Percentiles rank a stretch among this genome's conserved stretches.
Conservation (phyloP, 2,329 filamentous ascomycete genomes). For the Sporothrix brunneoviolacea region DNA sequence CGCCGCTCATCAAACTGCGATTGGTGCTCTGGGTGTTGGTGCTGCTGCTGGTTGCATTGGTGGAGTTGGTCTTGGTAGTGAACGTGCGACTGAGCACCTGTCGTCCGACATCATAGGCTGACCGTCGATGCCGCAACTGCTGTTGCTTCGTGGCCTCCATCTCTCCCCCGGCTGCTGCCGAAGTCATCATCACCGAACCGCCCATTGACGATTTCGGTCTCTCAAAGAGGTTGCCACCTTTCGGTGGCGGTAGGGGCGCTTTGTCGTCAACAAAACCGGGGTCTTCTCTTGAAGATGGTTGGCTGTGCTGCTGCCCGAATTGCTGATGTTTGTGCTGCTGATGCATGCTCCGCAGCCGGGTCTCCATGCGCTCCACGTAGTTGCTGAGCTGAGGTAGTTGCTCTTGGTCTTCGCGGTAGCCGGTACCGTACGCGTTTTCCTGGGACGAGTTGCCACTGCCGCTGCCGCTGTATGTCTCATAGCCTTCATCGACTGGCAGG, state of each 20-base stretch:
- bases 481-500: constrained; percentile 50
- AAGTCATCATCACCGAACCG: constrained; percentile 31
- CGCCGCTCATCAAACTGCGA: constrained; percentile 87
- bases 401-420: constrained; percentile 40
- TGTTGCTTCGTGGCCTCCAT: constrained; percentile 26
- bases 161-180: constrained; percentile 22
- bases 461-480: constrained; percentile 49
- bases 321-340: constrained; percentile 38
- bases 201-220: constrained; percentile 55
- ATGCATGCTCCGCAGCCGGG: constrained; percentile 66
- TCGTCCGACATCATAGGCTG: constrained; percentile 69
- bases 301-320: too few species aligned
- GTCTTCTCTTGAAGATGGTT: constrained; percentile 8
- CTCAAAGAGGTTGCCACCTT: constrained; percentile 31
- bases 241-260: constrained; percentile 50
- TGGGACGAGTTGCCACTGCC: constrained; percentile 41
- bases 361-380: constrained; percentile 91
- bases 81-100: constrained; percentile 68
- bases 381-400: constrained; percentile 68
- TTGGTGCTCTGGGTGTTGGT: constrained; percentile 66
- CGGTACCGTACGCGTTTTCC: constrained; percentile 35
- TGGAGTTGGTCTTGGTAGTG: constrained; percentile 81
- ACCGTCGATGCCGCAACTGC: constrained; percentile 59
- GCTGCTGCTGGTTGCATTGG: constrained; percentile 64
- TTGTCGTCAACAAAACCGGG: constrained; percentile 39